Evolutionary conservation across 2,329 filamentous ascomycete genomes (phyloP), one percentile per base, ranked within the genome.

Genomic region (Aspergillus sp.): DNA sequence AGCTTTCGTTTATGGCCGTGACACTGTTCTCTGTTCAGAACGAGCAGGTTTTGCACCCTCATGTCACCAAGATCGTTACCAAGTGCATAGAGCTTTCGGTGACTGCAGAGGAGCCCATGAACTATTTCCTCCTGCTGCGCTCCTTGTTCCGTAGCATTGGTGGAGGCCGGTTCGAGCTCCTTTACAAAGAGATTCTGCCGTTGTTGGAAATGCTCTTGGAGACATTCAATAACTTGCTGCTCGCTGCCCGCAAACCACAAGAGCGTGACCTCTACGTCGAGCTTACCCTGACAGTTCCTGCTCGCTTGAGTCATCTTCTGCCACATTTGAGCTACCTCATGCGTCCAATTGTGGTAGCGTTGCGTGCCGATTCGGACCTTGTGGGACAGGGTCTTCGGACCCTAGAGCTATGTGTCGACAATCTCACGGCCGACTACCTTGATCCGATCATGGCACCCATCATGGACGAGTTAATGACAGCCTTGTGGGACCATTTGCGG

Each of bases 401-500:
- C 0, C 81, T 99, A 5, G 95, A 99, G 72, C 85, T 99, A 2
- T 99, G 95, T 70, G 95, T 99, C 17, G 95, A 99, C 65, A 99
- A 99, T 69, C 84, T 99, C 0, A 99, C 96, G 0, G 94, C 95
- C 0, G 95, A 99, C 71, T 99, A 99, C 72, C 81, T 99, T 13
- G 95, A 99, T 69, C 96, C 95, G 0, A 98, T 99, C 70, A 99
- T 99, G 94, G 92, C 94, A 2, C 96, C 95, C 0, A 96, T 98
- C 25, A 98, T 99, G 76, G 94, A 99, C 69, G 95, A 99, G 72
- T 82, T 99, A 48, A 99, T 99, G 95, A 95, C 92, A 50, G 94
- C 94, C 1, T 83, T 99, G 1, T 99, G 96, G 84, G 93, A 97
- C 65, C 96, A 99, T 74, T 84, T 99, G 45, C 91, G 90, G 69